phyloP scores from a whole-genome alignment of 352 stramenopile species.

The Phytophthora brassicae region DNA sequence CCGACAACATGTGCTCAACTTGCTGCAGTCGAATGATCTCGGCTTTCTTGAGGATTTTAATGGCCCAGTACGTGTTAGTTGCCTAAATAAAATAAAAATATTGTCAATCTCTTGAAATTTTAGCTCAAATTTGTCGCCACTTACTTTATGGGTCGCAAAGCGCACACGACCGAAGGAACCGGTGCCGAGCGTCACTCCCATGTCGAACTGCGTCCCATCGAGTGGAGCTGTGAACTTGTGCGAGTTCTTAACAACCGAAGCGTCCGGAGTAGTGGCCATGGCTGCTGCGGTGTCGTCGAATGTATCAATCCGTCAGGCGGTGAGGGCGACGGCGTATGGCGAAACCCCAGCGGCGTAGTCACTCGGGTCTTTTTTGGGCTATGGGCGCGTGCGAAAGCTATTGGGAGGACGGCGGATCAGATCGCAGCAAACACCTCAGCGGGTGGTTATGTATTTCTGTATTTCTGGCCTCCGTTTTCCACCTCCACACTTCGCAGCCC shows the following conservation, averaged over 20 bases:
- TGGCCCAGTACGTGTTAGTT: conserved; percentile 92
- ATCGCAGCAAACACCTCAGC: conserved; percentile 8
- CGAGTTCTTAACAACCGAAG: conserved; percentile 31
- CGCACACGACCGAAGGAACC: conserved; percentile 96
- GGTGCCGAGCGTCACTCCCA: conserved; percentile 96
- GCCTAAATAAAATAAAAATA: conserved; percentile 35
- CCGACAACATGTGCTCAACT: conserved; percentile 97
- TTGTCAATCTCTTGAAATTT: not conserved
- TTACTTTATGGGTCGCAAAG: conserved; percentile 94
- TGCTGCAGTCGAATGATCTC: conserved; percentile 96
- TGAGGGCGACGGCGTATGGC: conserved; percentile 8
- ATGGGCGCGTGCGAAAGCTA: conserved; percentile 27
- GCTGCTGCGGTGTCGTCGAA: conserved; percentile 21
- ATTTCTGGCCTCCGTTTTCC: conserved; percentile 34
- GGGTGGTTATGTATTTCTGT: conserved; percentile 30
- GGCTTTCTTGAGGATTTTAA: conserved; percentile 98
- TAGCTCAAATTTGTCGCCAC: conserved; percentile 3
- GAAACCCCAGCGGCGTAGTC: conserved; percentile 33
- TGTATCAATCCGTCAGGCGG: conserved; percentile 22
- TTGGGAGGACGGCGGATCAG: conserved; percentile 16
- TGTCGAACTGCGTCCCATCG: conserved; percentile 91
- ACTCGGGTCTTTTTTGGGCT: conserved; percentile 35
- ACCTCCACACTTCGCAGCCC: conserved; percentile 25
- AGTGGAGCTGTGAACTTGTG: conserved; percentile 68
- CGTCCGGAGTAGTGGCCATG: conserved; percentile 31